Base-by-base conservation (phyloP, 148 eudicot species). In the Rhododendron griersonianum region DNA sequence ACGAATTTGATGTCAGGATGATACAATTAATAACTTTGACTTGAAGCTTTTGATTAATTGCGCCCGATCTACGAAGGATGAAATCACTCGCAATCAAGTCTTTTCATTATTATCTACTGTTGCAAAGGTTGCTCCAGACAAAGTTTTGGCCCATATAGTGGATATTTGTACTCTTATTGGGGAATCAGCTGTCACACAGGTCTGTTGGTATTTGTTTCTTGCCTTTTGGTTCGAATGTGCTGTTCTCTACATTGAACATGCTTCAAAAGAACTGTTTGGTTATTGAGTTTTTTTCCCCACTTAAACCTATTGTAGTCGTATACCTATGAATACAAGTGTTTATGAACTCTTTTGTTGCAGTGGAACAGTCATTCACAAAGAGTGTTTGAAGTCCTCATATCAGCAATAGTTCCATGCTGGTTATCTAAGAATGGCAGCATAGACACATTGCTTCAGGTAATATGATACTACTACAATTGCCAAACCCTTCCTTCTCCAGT, bases 381-480 rank as follows among this genome's bases (percentile, higher is more conserved):
- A 85, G 96, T 94, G 39, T 93, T 93, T 91, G 99, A 97, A 88
- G 94, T 89, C 67, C 91, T 97, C 19, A 91, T 94, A 82, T 90
- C 99, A 63, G 92, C 98, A 15, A 85, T 97, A 76, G 89, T 97
- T 81, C 99, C 98, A 37, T 94, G 94, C 87, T 96, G 98, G 98
- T 82, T 94, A 48, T 93, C 95, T 39, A 89, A 90, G 81, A 87
- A 89, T 77, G 87, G 87, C 71, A 91, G 90, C 55, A 39, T 88
- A 16, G 91, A 89, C 53, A 84, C 89, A 83, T 89, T 97, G 88
- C 94, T 97, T 75, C 96, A 94, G 95, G 96, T 94, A 88, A 57
- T 85, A 11, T 57, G 74, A 55, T 81, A 48, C n/a, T 16, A 55
- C 25, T 81, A 28, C n/a, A 30, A 28, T 53, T 55, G 2, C 33